A percentile compares a stretch with the other conserved stretches of the same genome.
phyloP scores from a whole-genome alignment of 2,329 filamentous ascomycete genomes.

The Exophiala sp. region DNA sequence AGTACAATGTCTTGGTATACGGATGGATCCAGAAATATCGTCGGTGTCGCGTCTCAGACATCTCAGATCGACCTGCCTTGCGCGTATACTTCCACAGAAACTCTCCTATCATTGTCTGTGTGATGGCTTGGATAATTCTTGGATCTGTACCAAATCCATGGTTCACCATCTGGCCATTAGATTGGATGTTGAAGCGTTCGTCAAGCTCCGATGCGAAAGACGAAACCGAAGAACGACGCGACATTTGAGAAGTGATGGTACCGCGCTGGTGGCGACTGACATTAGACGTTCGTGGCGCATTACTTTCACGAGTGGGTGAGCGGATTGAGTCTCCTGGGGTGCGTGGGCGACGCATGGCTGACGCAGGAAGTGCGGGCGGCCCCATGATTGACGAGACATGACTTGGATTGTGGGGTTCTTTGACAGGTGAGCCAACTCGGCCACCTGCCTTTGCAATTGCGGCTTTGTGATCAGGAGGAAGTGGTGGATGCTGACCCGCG shows the following conservation, averaged over 20 bases:
- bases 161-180: conserved; percentile 52
- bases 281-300: conserved; percentile 52
- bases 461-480: conserved; percentile 79
- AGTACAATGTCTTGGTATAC: conserved; percentile 93
- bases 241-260: conserved; percentile 39
- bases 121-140: conserved; percentile 98
- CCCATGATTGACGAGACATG: conserved; percentile 59
- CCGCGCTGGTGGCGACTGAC: conserved; percentile 32
- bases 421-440: conserved; percentile 47
- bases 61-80: conserved; percentile 81
- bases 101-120: conserved; percentile 98
- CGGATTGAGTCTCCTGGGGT: conserved; percentile 57
- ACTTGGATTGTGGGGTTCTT: conserved; percentile 6
- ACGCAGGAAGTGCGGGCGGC: conserved; percentile 78
- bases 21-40: conserved; percentile 99
- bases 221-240: conserved; percentile 80
- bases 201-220: conserved; percentile 96
- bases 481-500: conserved; percentile 57
- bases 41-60: conserved; percentile 85
- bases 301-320: conserved; percentile 50
- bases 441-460: conserved; percentile 73
- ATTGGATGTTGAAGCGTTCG: conserved; percentile 76
- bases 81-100: conserved; percentile 99
- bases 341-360: conserved; percentile 62
- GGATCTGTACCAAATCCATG: conserved; percentile 77